Conservation (phyloP, 495 filamentous ascomycete genomes). For the Tetracladium marchalianum region DNA sequence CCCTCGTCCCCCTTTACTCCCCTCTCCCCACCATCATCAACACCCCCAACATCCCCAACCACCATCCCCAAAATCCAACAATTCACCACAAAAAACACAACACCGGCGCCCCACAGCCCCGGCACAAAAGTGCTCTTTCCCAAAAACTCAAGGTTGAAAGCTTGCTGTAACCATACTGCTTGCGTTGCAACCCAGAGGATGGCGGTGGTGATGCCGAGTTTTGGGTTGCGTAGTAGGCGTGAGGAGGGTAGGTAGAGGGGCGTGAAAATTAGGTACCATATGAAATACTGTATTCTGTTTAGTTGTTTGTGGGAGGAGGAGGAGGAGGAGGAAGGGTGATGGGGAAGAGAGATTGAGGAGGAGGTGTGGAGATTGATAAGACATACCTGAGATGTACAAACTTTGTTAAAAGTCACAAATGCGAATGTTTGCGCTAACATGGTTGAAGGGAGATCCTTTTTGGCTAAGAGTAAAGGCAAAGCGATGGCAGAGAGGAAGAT, state of each 20-base stretch:
- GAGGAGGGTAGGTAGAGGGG: constrained; percentile 83
- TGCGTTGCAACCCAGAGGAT: constrained; percentile 63
- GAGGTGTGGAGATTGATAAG: neutral
- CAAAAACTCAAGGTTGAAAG: constrained; percentile 77
- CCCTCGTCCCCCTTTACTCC: neutral
- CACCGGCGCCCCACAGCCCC: constrained; percentile 62
- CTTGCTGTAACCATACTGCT: constrained; percentile 82
- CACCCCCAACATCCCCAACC: constrained; percentile 50
- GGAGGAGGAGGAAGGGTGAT: neutral
- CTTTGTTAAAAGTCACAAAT: constrained; percentile 96
- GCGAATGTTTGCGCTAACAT: constrained; percentile 99
- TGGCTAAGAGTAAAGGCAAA: constrained; percentile 73
- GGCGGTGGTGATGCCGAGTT: constrained; percentile 51
- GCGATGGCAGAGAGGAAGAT: constrained; percentile 63
- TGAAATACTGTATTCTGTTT: constrained; percentile 66
- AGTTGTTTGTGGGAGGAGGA: neutral
- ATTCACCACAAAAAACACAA: constrained; percentile 79
- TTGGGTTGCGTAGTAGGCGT: constrained; percentile 49
- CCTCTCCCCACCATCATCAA: neutral
- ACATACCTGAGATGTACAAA: constrained; percentile 89
- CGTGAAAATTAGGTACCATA: constrained; percentile 92
- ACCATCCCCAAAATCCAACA: constrained; percentile 78
- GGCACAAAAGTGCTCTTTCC: constrained; percentile 79
- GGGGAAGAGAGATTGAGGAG: neutral
- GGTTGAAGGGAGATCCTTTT: constrained; percentile 69